A percentile compares a stretch with the other conserved stretches of the same genome.
These are phyloP conservation scores for Beauveria medogensis DNA, from an alignment of 2,329 filamentous ascomycete genomes.

Conservation along the genomic window DNA sequence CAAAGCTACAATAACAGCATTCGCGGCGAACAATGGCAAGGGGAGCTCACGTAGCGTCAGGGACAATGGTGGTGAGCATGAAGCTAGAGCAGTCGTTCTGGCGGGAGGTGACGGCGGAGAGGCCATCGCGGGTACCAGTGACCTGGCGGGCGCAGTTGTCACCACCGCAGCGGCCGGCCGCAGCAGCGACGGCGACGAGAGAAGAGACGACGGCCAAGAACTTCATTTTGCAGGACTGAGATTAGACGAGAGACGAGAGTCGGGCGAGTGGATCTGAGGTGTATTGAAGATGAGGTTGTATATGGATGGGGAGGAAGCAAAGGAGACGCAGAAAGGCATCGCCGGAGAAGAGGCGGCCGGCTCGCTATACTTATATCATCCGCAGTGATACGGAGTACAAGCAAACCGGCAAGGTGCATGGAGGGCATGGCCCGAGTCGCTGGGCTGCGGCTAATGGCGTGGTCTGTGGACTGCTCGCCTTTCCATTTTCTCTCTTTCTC, in stretches of 20 bases:
- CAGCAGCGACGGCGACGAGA: slow-evolving; percentile 26
- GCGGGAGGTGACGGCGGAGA: slow-evolving; percentile 26
- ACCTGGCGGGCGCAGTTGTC: slow-evolving; percentile 41
- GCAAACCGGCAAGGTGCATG: slow-evolving; percentile 1
- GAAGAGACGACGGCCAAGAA: slow-evolving; percentile 27
- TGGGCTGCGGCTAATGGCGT: neutral
- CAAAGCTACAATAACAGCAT: neutral
- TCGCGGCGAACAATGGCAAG: neutral
- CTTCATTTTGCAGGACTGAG: slow-evolving; percentile 30
- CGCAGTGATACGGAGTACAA: neutral
- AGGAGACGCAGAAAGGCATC: neutral
- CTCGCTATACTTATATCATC: slow-evolving; percentile 7
- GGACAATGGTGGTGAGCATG: slow-evolving; percentile 31
- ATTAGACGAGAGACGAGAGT: slow-evolving; percentile 4
- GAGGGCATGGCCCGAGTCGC: slow-evolving; percentile 5
- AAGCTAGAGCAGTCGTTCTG: slow-evolving; percentile 34
- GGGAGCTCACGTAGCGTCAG: slow-evolving; percentile 29
- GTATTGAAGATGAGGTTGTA: slow-evolving; percentile 7
- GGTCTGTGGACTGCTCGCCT: neutral
- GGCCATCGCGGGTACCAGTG: slow-evolving; percentile 32
- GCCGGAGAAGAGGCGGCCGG: slow-evolving; percentile 2
- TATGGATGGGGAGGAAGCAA: slow-evolving; percentile 6
- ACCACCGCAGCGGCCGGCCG: slow-evolving; percentile 29
- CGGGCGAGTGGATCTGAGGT: neutral
- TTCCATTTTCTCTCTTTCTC: neutral